Evolutionary conservation across 176 grass and related monocot genomes (phyloP).

Genomic region (Oropetium thomaeum): DNA sequence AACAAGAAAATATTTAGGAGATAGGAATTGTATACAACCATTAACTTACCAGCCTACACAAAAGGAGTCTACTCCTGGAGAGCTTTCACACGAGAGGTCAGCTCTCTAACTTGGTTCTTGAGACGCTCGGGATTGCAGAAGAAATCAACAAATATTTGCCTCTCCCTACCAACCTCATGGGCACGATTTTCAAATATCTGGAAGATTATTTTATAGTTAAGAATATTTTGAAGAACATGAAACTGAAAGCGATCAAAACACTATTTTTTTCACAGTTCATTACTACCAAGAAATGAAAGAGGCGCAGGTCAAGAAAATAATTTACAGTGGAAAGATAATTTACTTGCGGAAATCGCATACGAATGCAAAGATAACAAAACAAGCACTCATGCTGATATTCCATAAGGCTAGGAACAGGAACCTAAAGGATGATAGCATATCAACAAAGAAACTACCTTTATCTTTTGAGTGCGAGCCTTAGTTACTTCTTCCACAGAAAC

Average conservation of each 20-base stretch:
- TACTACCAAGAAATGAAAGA: not conserved
- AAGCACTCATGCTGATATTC: not conserved
- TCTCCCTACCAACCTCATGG: slow-evolving; percentile 75
- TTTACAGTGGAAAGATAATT: not conserved
- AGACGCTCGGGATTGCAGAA: slow-evolving; percentile 79
- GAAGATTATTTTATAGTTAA: not conserved
- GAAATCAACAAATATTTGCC: slow-evolving; percentile 80
- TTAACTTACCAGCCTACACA: slow-evolving; percentile 17
- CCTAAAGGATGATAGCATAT: not conserved
- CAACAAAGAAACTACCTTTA: slow-evolving; percentile 58
- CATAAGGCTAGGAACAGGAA: not conserved
- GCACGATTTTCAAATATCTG: slow-evolving; percentile 69
- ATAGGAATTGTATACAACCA: not conserved
- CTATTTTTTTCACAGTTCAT: not conserved
- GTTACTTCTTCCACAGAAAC: slow-evolving; percentile 96
- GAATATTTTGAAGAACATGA: slow-evolving; percentile 1
- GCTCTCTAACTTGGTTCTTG: slow-evolving; percentile 72
- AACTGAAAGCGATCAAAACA: not conserved
- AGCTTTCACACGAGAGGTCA: slow-evolving; percentile 64
- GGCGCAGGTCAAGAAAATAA: not conserved
- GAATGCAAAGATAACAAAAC: slow-evolving; percentile 4
- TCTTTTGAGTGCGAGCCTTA: slow-evolving; percentile 88
- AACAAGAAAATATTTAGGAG: not conserved
- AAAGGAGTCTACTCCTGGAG: slow-evolving; percentile 47
- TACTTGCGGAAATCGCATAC: not conserved